Percentiles rank a stretch among this genome's conserved stretches.
Conservation (phyloP, 1,284 basidiomycete species). For the Cutaneotrichosporon arboriforme region DNA sequence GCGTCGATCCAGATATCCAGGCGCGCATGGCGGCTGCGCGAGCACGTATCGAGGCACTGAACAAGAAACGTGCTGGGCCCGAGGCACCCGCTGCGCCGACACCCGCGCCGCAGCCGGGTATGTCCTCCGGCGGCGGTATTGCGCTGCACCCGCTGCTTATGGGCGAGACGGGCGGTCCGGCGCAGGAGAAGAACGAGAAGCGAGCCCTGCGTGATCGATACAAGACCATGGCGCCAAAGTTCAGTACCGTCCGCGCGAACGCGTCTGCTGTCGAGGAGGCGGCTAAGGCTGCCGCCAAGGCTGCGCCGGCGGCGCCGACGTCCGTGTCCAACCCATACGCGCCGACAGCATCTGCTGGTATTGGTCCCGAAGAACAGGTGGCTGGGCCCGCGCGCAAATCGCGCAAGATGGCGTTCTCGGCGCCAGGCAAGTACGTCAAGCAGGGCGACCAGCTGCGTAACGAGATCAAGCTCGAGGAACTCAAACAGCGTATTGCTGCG, state of each 20-base stretch:
- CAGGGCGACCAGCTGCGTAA: slow-evolving; percentile 78
- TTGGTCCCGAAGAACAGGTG: slow-evolving; percentile 52
- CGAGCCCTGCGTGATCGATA: slow-evolving; percentile 53
- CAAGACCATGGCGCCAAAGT: slow-evolving; percentile 96
- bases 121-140: slow-evolving; percentile 46
- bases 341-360: slow-evolving; percentile 54
- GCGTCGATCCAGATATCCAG: slow-evolving; percentile 59
- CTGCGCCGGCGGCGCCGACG: slow-evolving; percentile 20
- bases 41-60: slow-evolving; percentile 68
- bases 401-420: slow-evolving; percentile 73
- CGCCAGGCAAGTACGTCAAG: slow-evolving; percentile 82
- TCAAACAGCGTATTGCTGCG: slow-evolving; percentile 89
- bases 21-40: slow-evolving; percentile 71
- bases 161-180: slow-evolving; percentile 51
- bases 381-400: slow-evolving; percentile 31
- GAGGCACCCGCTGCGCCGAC: slow-evolving; percentile 6
- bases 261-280: slow-evolving; percentile 17
- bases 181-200: slow-evolving; percentile 41
- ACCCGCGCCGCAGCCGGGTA: neutral
- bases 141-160: slow-evolving; percentile 80
- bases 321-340: slow-evolving; percentile 61
- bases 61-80: slow-evolving; percentile 31
- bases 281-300: slow-evolving; percentile 9
- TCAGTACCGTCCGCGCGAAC: slow-evolving; percentile 77
- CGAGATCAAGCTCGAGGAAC: slow-evolving; percentile 74